A percentile compares a stretch with the other conserved stretches of the same genome.
phyloP scores from a whole-genome alignment of 106 monocot genomes.

The Dendrobium officinale region DNA sequence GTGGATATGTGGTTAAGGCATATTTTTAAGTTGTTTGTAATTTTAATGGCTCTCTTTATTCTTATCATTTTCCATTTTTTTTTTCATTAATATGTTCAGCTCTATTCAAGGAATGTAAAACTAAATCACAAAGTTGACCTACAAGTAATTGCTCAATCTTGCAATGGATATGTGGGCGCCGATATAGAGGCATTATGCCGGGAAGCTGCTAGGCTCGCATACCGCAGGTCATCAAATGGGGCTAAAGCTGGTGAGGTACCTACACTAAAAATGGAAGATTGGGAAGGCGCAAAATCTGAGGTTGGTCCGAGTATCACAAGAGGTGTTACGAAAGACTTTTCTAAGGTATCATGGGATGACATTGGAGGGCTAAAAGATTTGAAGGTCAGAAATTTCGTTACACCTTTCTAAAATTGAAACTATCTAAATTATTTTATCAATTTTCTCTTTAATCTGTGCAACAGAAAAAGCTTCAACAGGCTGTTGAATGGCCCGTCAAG shows the following conservation, averaged over 20 bases:
- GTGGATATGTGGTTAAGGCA: background rate
- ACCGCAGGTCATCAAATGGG: constrained; percentile 29
- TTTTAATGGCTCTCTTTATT: background rate
- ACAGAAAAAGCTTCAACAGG: constrained; percentile 83
- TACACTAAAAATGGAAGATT: constrained; percentile 57
- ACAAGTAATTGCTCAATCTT: constrained; percentile 63
- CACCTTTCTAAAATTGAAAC: background rate
- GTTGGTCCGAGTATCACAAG: constrained; percentile 74
- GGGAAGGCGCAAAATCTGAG: constrained; percentile 63
- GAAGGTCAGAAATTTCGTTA: constrained; percentile 40
- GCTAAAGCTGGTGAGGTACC: background rate
- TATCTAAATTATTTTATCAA: constrained; percentile 2
- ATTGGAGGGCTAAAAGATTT: constrained; percentile 88
- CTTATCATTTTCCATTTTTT: background rate
- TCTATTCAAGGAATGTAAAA: constrained; percentile 47
- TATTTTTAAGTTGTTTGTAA: background rate
- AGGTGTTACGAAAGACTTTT: constrained; percentile 72
- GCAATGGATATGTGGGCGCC: constrained; percentile 95
- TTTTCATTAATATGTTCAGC: constrained; percentile 38
- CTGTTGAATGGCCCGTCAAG: constrained; percentile 93
- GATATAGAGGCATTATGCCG: constrained; percentile 77
- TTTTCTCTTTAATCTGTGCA: constrained; percentile 8
- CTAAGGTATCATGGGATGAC: constrained; percentile 86
- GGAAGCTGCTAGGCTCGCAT: constrained; percentile 63
- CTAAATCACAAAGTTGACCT: constrained; percentile 64